Evolutionary conservation across 495 filamentous ascomycete genomes (phyloP).

Genomic region (Physcia stellaris): DNA sequence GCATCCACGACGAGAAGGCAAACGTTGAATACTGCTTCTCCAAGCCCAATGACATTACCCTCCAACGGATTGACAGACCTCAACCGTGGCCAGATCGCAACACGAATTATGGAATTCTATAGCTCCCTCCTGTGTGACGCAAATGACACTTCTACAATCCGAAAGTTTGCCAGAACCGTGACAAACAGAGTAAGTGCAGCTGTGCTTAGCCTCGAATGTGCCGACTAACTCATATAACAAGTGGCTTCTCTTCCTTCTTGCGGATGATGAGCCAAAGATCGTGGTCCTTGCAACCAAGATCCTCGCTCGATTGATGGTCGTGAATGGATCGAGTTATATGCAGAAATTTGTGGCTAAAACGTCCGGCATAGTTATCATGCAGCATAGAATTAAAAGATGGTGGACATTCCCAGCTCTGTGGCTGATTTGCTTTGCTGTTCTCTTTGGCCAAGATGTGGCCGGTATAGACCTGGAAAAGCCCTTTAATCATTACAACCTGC

Average conservation of each 20-base stretch:
- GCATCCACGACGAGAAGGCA: slow-evolving; percentile 17
- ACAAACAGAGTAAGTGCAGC: slow-evolving; percentile 71
- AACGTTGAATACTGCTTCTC: slow-evolving; percentile 19
- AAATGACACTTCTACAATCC: slow-evolving; percentile 47
- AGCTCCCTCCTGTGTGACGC: slow-evolving; percentile 67
- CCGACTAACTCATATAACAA: slow-evolving; percentile 27
- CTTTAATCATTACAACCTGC: slow-evolving; percentile 58
- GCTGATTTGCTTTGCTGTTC: slow-evolving; percentile 77
- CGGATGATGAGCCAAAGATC: slow-evolving; percentile 72
- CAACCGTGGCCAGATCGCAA: slow-evolving; percentile 45
- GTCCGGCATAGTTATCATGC: slow-evolving; percentile 76
- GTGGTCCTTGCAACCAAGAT: slow-evolving; percentile 75
- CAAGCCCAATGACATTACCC: not conserved
- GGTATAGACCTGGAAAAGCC: slow-evolving; percentile 57
- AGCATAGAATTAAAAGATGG: slow-evolving; percentile 67
- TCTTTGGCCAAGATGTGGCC: slow-evolving; percentile 73
- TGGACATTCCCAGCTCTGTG: slow-evolving; percentile 79
- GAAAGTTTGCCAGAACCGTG: slow-evolving; percentile 85
- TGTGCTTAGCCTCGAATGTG: slow-evolving; percentile 2
- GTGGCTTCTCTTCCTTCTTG: slow-evolving; percentile 92
- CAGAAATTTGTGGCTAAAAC: slow-evolving; percentile 74
- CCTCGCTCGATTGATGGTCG: slow-evolving; percentile 68
- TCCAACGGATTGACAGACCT: slow-evolving; percentile 6
- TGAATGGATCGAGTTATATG: slow-evolving; percentile 65
- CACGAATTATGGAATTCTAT: slow-evolving; percentile 69